Evolutionary conservation across 2,329 filamentous ascomycete genomes (phyloP), one percentile per base, ranked within the genome.

Genomic region (Hypoxylon sp.): DNA sequence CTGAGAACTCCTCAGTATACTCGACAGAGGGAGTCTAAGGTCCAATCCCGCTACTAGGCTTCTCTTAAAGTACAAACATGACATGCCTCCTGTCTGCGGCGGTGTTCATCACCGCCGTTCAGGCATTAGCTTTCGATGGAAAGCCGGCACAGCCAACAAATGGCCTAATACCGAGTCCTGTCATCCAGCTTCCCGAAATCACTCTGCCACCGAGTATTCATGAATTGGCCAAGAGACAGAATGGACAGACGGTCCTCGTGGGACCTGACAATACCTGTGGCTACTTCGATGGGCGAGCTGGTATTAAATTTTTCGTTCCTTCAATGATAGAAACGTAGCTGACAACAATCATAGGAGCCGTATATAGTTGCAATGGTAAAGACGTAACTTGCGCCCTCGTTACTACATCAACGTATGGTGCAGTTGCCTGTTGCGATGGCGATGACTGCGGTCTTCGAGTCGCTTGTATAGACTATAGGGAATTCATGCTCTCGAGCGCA

Each of bases 221-320:
- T n/a, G 78, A 80, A 17, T 72, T 81, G 11, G 74, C 76, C 33
- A 78, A 72, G 72, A 78, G 76, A 63, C 74, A 76, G 52, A 70
- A 67, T n/a, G 75, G 67, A n/a, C 65, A 76, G 17, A 82, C 79
- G 0, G 78, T 83, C 29, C 78, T 85, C n/a, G 73, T 84, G 59
- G 85, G 80, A 10, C 82, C 83, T 1, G 84, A 86, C 72, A 84
- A 84, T 66, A 85, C 83, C 0, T 87, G 85, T 65, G 85, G 85
- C 69, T 87, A 80, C 72, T 75, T 87, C 42, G 79, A 78, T 31
- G 85, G 81, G 33, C 78, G 76, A 29, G 60, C 78, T 11, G 78
- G 81, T 83, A 73, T 62, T 55, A 35, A 19, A 31, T n/a, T 13
- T 72, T 14, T 9, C 5, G 10, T 13, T 37, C 31, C n/a, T 14